These are phyloP conservation scores for Leishmania major DNA, from an alignment of 208 protist genomes.

Conservation along the genomic window DNA sequence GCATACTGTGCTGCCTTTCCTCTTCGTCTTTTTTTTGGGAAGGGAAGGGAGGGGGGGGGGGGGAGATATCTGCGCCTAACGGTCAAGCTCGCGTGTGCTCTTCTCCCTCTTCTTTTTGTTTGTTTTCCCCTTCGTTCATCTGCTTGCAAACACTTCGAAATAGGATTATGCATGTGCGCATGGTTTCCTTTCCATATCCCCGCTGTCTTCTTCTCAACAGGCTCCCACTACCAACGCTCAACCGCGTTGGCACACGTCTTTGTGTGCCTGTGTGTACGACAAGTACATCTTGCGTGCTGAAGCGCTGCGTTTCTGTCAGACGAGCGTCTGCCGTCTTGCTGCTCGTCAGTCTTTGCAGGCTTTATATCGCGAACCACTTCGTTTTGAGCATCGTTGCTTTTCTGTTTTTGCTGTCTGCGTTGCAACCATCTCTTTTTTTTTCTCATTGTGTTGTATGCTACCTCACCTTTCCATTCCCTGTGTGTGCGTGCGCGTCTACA, in stretches of 20 bases:
- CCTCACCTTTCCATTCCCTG: neutral
- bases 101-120: neutral
- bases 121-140: neutral
- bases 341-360: neutral
- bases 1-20: neutral
- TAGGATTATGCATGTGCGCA: neutral
- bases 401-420: neutral
- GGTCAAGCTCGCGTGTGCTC: neutral
- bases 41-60: neutral
- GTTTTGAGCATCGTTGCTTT: conserved; percentile 1
- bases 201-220: neutral
- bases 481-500: neutral
- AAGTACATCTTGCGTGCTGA: neutral
- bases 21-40: neutral
- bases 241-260: neutral
- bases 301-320: neutral
- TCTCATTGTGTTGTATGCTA: neutral
- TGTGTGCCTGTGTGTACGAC: neutral
- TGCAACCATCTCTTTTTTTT: neutral
- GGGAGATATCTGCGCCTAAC: neutral
- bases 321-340: neutral
- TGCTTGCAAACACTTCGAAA: neutral
- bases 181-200: neutral
- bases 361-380: neutral
- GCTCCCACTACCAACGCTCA: neutral